Evolutionary conservation across 169 alveolate species (phyloP).

Genomic region (Eimeria maxima): DNA sequence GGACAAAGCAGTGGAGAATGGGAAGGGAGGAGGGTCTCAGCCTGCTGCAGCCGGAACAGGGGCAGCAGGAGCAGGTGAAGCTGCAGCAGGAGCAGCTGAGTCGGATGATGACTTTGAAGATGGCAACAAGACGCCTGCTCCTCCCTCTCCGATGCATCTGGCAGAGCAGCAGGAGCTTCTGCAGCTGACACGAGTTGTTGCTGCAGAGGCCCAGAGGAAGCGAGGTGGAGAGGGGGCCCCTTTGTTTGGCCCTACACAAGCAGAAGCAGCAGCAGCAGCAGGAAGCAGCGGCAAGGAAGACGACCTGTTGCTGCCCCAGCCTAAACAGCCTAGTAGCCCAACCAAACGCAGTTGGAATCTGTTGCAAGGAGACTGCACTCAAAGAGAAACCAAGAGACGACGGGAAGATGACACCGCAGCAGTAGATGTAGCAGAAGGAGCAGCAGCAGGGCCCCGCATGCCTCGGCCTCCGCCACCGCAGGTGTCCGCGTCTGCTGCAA

Average conservation of each 20-base stretch:
- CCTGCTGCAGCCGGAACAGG: background rate
- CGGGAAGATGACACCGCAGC: conserved; percentile 21
- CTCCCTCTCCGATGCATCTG: conserved; percentile 74
- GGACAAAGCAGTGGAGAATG: background rate
- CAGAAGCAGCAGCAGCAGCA: background rate
- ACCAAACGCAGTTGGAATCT: background rate
- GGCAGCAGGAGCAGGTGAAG: conserved; percentile 63
- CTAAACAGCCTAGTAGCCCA: background rate
- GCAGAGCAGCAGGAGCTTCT: conserved; percentile 79
- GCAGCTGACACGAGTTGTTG: conserved; percentile 57
- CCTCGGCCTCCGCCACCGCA: conserved; percentile 33
- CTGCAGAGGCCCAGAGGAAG: conserved; percentile 6
- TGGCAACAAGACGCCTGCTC: conserved; percentile 44
- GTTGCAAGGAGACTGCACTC: background rate
- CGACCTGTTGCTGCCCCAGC: background rate
- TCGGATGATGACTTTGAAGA: background rate
- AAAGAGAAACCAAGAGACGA: background rate
- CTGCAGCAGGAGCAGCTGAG: background rate
- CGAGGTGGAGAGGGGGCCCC: conserved; percentile 10
- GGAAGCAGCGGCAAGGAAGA: background rate
- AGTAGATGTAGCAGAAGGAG: conserved; percentile 40
- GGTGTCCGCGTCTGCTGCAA: conserved; percentile 33
- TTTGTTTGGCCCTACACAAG: background rate
- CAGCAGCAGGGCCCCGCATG: conserved; percentile 20
- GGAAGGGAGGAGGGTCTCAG: background rate